Evolutionary conservation across 2,329 filamentous ascomycete genomes (phyloP), one percentile per base, ranked within the genome.

Genomic region (Neopestalotiopsis sp.): DNA sequence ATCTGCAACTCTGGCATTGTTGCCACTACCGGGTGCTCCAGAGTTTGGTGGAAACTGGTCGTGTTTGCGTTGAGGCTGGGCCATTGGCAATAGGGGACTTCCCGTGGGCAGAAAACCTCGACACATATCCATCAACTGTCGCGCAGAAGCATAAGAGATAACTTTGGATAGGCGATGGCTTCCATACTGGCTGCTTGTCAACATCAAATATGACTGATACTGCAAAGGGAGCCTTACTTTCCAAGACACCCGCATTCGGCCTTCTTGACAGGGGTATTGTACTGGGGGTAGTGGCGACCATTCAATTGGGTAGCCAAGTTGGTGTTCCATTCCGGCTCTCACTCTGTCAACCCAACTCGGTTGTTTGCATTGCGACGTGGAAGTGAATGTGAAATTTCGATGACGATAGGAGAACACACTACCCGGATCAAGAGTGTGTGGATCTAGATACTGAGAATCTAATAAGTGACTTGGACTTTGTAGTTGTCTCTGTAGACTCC

Each of bases 11-110:
- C 4, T 4, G 4, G 9, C 17, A 9, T n/a, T 52, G 45, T 7
- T 7, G 45, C 45, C n/a, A 9, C n/a, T 0, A 9, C 6, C 4
- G 5, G 45, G 9, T 6, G 1, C 6, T 38, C 34, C 10, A 10
- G 10, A 38, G 4, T 10, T 10, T 7, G 5, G 6, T 7, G 34
- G 4, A 38, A 1, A 0, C 6, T 1, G 34, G 10, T 38, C 6
- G 5, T 38, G 0, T 10, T 10, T 10, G 10, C 0, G 34, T 1
- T 4, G 1, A 38, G 34, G 6, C 1, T 3, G 1, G 34, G 5
- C 10, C 6, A 3, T 52, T 7, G 45, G 45, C 7, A 52, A 17
- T 1, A 52, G n/a, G n/a, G 45, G 45, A n/a, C 4, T 2, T 9
- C n/a, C 45, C n/a, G 6, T 52, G 6, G n/a, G 4, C 6, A n/a